Base-by-base conservation (phyloP, 2,329 filamentous ascomycete genomes). In the Penicillium sp. region DNA sequence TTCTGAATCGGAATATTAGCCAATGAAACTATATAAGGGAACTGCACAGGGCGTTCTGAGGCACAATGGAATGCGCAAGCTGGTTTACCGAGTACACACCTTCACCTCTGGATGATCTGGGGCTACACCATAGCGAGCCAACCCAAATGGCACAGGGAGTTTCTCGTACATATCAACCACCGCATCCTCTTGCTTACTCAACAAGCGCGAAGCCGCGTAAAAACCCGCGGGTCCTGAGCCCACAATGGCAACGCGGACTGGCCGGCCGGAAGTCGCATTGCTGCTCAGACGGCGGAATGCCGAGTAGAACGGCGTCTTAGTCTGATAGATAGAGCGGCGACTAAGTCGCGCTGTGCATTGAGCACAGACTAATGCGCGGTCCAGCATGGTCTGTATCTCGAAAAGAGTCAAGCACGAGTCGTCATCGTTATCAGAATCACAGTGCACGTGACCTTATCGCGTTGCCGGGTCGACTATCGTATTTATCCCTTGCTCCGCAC, bases 101-200 rank as follows among this genome's bases (percentile, higher is more conserved):
- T 98, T 98, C 57, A 98, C 93, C 72, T 98, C 91, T 0, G 93
- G 91, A 70, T 98, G 93, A 66, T 98, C 93, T 4, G 93, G 93
- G n/a, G 93, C 94, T 48, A 98, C 93, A 7, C 93, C 93, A 63
- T 93, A 95, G 45, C 93, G 79, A 40, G 95, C 90, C 45, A 98
- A 77, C 1, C 93, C 93, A 64, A 88, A 98, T 0, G 93, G 93
- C 3, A 95, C 89, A 0, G 93, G 93, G 31, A 97, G 73, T 23
- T 88, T 82, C 70, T 98, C 93, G 64, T 95, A 98, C 91, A 98
- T 97, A 69, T 97, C 91, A 18, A 98, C 79, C 41, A 80, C 77
- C 0, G 85, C 83, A 63, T 84, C 74, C 18, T 82, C 76, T 29
- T 93, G 77, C 60, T 84, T 87, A 44, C 80, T 79, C 77, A 97